Conservation (phyloP, 2,329 filamentous ascomycete species). For the Peltaster fructicola region DNA sequence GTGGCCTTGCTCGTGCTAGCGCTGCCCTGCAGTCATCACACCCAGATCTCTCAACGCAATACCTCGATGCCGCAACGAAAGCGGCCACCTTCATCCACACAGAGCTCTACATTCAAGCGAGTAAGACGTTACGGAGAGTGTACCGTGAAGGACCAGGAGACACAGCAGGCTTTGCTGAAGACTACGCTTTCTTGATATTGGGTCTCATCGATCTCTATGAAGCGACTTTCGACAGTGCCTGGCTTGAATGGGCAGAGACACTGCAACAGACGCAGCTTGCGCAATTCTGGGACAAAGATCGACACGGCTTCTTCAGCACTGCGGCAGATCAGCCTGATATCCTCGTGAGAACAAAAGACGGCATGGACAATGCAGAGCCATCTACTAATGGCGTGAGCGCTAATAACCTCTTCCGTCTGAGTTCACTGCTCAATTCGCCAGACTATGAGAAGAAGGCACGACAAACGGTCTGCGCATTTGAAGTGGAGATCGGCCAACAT, state of each 20-base stretch:
- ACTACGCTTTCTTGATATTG: conserved; percentile 78
- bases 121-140: conserved; percentile 51
- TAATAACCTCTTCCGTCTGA: conserved; percentile 69
- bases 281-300: conserved; percentile 55
- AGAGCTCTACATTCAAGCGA: conserved; percentile 51
- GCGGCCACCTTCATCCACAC: conserved; percentile 56
- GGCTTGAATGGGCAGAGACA: conserved; percentile 63
- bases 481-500: conserved; percentile 80
- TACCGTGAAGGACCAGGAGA: conserved; percentile 51
- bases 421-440: conserved; percentile 48
- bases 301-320: conserved; percentile 55
- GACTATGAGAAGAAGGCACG: conserved; percentile 47
- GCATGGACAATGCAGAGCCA: conserved; percentile 82
- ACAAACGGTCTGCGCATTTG: conserved; percentile 68
- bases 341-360: conserved; percentile 79
- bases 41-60: conserved; percentile 27
- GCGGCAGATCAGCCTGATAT: conserved; percentile 44
- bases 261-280: conserved; percentile 61
- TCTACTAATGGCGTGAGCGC: conserved; percentile 81
- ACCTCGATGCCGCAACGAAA: conserved; percentile 46
- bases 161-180: conserved; percentile 68
- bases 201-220: conserved; percentile 75
- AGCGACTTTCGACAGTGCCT: conserved; percentile 56
- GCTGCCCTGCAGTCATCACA: conserved; percentile 46
- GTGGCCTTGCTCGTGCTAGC: conserved; percentile 60